Evolutionary conservation across 345 rosid genomes (phyloP).

Genomic region (Salix dunnii): DNA sequence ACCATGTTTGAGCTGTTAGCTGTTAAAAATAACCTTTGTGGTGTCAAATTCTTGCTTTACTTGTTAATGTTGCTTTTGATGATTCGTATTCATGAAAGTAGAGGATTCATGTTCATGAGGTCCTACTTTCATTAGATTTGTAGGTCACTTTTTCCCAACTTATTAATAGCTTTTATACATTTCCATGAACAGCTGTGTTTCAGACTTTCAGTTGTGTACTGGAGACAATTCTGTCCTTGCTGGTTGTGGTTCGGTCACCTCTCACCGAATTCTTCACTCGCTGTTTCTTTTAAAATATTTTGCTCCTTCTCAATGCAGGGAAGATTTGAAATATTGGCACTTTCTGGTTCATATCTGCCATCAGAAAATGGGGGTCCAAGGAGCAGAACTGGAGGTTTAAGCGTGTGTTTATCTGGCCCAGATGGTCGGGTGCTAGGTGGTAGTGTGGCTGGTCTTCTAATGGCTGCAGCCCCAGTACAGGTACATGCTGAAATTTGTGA

Average conservation of each 20-base stretch:
- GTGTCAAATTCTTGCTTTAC: not conserved
- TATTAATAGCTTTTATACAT: not conserved
- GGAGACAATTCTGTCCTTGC: not conserved
- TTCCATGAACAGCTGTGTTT: not conserved
- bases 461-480: slow-evolving; percentile 93
- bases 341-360: slow-evolving; percentile 77
- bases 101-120: not conserved
- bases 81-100: not conserved
- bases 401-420: slow-evolving; percentile 74
- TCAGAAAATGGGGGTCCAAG: slow-evolving; percentile 66
- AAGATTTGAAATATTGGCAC: slow-evolving; percentile 74
- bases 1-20: not conserved
- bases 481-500: slow-evolving; percentile 16
- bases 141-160: not conserved
- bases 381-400: slow-evolving; percentile 72
- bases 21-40: not conserved
- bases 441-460: slow-evolving; percentile 73
- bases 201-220: not conserved
- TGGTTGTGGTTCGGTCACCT: not conserved
- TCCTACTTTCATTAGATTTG: not conserved
- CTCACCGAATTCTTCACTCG: not conserved
- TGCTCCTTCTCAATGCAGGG: slow-evolving; percentile 47
- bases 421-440: slow-evolving; percentile 94
- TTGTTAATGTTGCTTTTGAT: not conserved
- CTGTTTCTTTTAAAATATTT: not conserved